Base-by-base conservation (phyloP, 371 early-diverging fungal genomes). In the Haplosporangium sp. region DNA sequence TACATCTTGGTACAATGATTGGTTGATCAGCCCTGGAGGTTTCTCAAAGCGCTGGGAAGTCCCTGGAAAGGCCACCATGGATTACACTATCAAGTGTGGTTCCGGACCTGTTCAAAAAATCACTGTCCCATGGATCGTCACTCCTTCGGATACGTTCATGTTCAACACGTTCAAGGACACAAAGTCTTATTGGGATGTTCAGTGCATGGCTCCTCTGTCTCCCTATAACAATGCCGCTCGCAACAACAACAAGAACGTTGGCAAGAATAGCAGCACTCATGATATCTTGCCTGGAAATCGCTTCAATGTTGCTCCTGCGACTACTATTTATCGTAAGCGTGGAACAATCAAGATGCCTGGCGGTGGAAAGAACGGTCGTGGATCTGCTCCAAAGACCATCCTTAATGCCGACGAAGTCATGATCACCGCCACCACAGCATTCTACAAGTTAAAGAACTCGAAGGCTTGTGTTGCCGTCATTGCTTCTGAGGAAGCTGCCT, bases 1-100 rank as follows among this genome's bases (percentile, higher is more conserved):
- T 11, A 81, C 82, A 13, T 81, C 76, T 58, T 81, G 82, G 82
- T 75, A 74, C 66, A 65, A 72, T 19, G 75, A 75, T 4, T 81
- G 82, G 82, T 52, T 47, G 37, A 55, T 69, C 72, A 72, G 72
- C 20, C 76, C 76, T 44, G 82, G 82, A 34, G 82, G 82, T 19
- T 81, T 74, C 63, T 61, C 76, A 9, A 71, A 60, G 39, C 82
- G 82, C 17, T 72, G 69, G 63, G 82, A 81, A 48, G 63, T 81
- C 9, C 82, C 82, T 34, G 38, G 57, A 27, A 72, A 69, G 47
- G 13, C 62, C 15, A 61, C 71, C 11, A 72, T 81, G 70, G 69
- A 81, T 7, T 81, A 81, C 57, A 72, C 71, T n/a, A 58, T 81
- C 52, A 68, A 81, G 61, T 81, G 82, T 19, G 70, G 38, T 39